Evolutionary conservation across 192 early-diverging fungal species (phyloP), one percentile per base, ranked within the genome.

Genomic region (Umbelopsis sp.): DNA sequence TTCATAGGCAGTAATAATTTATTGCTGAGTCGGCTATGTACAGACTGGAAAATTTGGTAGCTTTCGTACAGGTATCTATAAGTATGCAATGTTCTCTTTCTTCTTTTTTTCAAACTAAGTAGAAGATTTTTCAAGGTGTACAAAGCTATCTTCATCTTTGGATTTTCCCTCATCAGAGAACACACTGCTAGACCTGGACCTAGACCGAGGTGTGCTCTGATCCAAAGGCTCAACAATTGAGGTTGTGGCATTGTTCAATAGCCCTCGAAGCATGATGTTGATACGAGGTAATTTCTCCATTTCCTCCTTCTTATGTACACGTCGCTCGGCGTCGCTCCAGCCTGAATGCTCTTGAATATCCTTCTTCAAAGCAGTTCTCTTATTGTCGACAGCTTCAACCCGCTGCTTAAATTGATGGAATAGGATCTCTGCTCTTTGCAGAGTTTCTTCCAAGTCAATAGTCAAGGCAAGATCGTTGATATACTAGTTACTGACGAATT

Each of bases 401-500:
- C 84, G 72, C 66, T 81, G 80, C 51, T 85, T 61, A 71, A 91
- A 85, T 33, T 88, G 83, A 51, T 89, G 82, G 72, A 84, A 93
- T 16, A 94, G 75, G 15, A 92, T 82, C 46, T 94, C 93, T 8
- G 94, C 93, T 8, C 89, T 84, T 72, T 90, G 89, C 2, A 96
- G 84, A 9, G 88, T 90, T 55, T 91, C 88, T 64, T 92, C 86
- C 47, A 96, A 70, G 20, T 88, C 79, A 33, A 96, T 92, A 1
- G 88, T 92, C 69, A 84, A 86, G 27, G 91, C 88, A 30, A 96
- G 77, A 73, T 98, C 94, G 76, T 98, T 94, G 15, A 93, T 88
- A 61, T 92, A 97, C 88, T 91, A 12, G 35, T 30, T 50, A 72
- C 45, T 33, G 21, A 18, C 23, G 13, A 1, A 2, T 35, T 1